Base-by-base conservation (phyloP, 176 grass and related monocot genomes). In the Cenchrus purpureus region DNA sequence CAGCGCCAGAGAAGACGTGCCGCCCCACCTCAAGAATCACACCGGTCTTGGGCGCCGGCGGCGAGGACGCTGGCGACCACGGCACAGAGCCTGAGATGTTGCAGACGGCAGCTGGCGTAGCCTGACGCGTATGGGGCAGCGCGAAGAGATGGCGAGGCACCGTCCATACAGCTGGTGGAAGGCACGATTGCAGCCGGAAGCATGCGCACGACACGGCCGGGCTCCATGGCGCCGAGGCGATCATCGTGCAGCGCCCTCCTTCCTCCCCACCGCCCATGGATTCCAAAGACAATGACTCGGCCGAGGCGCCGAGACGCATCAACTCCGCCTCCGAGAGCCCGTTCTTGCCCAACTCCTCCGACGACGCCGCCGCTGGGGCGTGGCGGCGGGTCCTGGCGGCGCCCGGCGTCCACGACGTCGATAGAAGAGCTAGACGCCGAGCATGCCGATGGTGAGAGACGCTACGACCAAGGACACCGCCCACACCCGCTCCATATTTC, bases 91-190 rank as follows among this genome's bases (percentile, higher is more conserved):
- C n/a, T n/a, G n/a, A n/a, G 25, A 25, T 25, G 25, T 25, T 25
- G 25, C 25, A 25, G 25, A 25, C 25, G 25, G 25, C 25, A 25
- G 25, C 25, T 0, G 67, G 73, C 68, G 73, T 74, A 9, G n/a
- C n/a, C n/a, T n/a, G n/a, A n/a, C n/a, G n/a, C n/a, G n/a, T n/a
- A n/a, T 61, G 0, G 88, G 88, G 73, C 88, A 93, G 37, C 88
- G 83, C 54, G 83, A 69, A 15, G 83, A 90, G 79, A 84, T 70
- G 67, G 73, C 48, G 29, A 93, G 91, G 82, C 91, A 93, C 46
- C 79, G 20, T 88, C 91, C 74, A 93, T 51, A 74, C 91, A 90
- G 53, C 67, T 74, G 68, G 88, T 93, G 91, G 74, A 93, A 93
- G 62, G 86, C 79, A 60, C 80, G 82, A 82, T 87, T 83, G 86